Evolutionary conservation across 768 basidiomycete genomes (phyloP).

Genomic region (Galerina marginata): DNA sequence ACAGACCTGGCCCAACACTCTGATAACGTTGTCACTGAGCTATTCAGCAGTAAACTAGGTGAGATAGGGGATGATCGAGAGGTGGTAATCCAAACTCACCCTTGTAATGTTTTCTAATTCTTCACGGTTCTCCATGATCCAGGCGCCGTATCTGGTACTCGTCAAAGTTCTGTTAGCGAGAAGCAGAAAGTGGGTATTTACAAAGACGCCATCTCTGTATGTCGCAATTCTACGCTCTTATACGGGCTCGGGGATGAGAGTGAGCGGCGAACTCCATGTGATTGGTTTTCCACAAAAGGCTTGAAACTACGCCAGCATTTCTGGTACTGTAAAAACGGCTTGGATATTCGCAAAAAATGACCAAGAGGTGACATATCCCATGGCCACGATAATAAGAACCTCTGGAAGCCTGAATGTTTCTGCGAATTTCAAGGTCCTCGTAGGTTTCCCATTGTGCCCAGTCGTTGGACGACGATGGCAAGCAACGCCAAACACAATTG

Average conservation of each 20-base stretch:
- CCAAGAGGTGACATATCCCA: background rate
- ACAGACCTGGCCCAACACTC: constrained; percentile 77
- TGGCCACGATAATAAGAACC: background rate
- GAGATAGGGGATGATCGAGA: background rate
- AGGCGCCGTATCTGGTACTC: background rate
- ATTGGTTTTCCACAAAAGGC: constrained; percentile 20
- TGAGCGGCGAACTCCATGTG: constrained; percentile 28
- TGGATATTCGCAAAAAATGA: background rate
- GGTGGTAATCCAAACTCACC: constrained; percentile 39
- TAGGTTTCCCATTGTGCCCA: background rate
- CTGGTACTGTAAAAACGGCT: background rate
- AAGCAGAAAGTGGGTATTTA: constrained; percentile 6
- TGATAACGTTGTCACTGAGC: constrained; percentile 71
- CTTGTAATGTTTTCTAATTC: constrained; percentile 56
- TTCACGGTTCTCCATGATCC: constrained; percentile 56
- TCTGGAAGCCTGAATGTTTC: background rate
- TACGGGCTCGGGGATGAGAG: constrained; percentile 18
- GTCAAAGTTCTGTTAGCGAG: constrained; percentile 1
- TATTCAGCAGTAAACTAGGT: constrained; percentile 31
- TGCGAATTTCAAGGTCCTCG: too few relatives aligned
- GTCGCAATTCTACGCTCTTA: constrained; percentile 21
- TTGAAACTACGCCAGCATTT: background rate
- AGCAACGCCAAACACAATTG: constrained; percentile 15
- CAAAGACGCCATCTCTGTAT: constrained; percentile 15
- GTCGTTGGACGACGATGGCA: constrained; percentile 2